Conservation (phyloP, 2,329 filamentous ascomycete species). For the Diaporthe helianthi region DNA sequence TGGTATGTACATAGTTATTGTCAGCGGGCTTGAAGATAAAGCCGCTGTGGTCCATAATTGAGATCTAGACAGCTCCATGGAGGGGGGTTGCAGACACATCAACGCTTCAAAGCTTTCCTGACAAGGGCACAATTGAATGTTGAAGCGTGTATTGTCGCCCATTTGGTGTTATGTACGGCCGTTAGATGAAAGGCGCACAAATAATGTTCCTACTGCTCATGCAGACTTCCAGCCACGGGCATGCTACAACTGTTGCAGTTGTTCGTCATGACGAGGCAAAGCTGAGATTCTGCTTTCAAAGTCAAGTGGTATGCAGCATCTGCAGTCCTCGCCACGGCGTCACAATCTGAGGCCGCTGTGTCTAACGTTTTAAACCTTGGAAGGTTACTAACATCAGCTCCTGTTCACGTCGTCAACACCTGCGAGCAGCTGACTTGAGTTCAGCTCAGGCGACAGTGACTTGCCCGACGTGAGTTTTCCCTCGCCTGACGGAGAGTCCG, state of each 20-base stretch:
- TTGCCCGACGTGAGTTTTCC: no score
- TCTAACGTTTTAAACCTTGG: not conserved
- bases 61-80: slow-evolving; percentile 16
- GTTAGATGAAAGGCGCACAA: not conserved
- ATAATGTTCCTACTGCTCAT: not conserved
- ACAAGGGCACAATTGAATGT: not conserved
- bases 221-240: not conserved
- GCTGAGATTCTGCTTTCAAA: no score
- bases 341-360: not conserved
- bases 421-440: no score
- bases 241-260: no score
- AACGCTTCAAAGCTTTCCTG: not conserved
- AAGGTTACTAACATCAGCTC: not conserved
- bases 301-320: not conserved
- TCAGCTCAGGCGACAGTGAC: not conserved
- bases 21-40: not conserved
- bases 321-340: no score
- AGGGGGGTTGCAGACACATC: not conserved
- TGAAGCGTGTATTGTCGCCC: not conserved
- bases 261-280: not conserved
- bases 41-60: slow-evolving; percentile 12
- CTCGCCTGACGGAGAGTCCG: not conserved
- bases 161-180: not conserved
- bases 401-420: not conserved
- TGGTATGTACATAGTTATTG: slow-evolving; percentile 24